A percentile compares a stretch with the other conserved stretches of the same genome.
Evolutionary conservation across 495 filamentous ascomycete species (phyloP).

Genomic region (Endocarpon pusillum): DNA sequence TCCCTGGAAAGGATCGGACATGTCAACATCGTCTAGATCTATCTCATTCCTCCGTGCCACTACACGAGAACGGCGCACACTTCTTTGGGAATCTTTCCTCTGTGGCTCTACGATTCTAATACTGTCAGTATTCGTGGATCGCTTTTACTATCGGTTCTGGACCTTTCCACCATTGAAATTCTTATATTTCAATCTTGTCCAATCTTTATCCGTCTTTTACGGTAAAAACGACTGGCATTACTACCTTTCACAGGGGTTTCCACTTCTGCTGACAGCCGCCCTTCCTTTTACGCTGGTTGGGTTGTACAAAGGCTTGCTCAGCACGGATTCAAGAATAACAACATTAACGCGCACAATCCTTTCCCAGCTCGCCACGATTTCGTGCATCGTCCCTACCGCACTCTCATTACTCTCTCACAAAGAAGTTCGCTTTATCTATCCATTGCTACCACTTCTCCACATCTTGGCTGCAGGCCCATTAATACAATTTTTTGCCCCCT

Average conservation of each 20-base stretch:
- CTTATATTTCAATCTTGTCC: constrained; percentile 79
- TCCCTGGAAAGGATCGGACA: no score
- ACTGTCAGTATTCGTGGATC: constrained; percentile 51
- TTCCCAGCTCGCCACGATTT: constrained; percentile 42
- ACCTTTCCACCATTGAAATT: constrained; percentile 80
- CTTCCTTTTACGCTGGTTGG: constrained; percentile 58
- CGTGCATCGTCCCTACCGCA: constrained; percentile 37
- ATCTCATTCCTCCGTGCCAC: no score
- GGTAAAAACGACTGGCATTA: constrained; percentile 86
- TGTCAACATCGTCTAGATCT: no score
- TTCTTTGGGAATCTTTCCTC: no score
- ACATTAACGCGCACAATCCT: no score
- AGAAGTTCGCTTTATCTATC: constrained; percentile 95
- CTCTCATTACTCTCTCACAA: constrained; percentile 85
- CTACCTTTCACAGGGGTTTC: constrained; percentile 78
- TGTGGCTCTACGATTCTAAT: constrained; percentile 38
- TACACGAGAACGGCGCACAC: no score
- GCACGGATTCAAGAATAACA: constrained; percentile 20
- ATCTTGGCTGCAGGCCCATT: constrained; percentile 55
- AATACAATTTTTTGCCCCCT: constrained; percentile 43
- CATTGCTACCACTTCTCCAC: constrained; percentile 72
- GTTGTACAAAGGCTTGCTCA: constrained; percentile 34
- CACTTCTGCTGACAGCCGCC: constrained; percentile 69
- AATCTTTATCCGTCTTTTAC: constrained; percentile 80
- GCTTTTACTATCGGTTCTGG: constrained; percentile 71